These are phyloP conservation scores for Durio zibethinus DNA, from an alignment of 345 rosid genomes.

Conservation along the genomic window DNA sequence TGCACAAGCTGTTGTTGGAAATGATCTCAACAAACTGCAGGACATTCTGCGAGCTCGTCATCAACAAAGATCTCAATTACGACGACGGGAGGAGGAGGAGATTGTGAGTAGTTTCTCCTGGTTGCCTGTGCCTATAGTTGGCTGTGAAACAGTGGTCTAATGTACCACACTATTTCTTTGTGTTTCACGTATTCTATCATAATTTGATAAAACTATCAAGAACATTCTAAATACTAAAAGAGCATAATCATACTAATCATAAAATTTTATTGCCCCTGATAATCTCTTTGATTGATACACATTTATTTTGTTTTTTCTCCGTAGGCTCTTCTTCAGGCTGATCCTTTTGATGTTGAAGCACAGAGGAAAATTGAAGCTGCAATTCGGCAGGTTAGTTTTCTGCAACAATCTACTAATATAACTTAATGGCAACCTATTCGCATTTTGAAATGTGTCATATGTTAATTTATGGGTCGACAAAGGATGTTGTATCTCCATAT, in stretches of 20 bases:
- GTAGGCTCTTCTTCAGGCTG: slow-evolving; percentile 89
- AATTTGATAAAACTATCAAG: not conserved
- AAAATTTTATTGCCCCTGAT: not conserved
- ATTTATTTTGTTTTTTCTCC: slow-evolving; percentile 5
- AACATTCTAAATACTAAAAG: not conserved
- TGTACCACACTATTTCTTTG: not conserved
- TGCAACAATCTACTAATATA: not conserved
- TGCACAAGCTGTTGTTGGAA: slow-evolving; percentile 80
- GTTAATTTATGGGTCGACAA: not conserved
- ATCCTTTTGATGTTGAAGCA: slow-evolving; percentile 97
- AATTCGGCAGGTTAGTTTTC: slow-evolving; percentile 73
- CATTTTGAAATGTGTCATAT: not conserved
- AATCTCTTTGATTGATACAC: not conserved
- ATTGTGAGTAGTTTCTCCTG: slow-evolving; percentile 48
- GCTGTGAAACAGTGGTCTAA: not conserved
- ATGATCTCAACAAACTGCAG: slow-evolving; percentile 78
- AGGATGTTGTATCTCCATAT: not conserved
- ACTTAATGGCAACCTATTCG: not conserved
- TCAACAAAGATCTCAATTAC: slow-evolving; percentile 61
- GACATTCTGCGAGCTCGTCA: slow-evolving; percentile 64
- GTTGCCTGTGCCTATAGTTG: not conserved
- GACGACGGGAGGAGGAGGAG: slow-evolving; percentile 75
- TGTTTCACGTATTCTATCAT: not conserved
- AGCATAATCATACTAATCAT: not conserved
- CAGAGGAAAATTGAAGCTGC: slow-evolving; percentile 98